Base-by-base conservation (phyloP, 345 rosid species). In the Bretschneidera sinensis region DNA sequence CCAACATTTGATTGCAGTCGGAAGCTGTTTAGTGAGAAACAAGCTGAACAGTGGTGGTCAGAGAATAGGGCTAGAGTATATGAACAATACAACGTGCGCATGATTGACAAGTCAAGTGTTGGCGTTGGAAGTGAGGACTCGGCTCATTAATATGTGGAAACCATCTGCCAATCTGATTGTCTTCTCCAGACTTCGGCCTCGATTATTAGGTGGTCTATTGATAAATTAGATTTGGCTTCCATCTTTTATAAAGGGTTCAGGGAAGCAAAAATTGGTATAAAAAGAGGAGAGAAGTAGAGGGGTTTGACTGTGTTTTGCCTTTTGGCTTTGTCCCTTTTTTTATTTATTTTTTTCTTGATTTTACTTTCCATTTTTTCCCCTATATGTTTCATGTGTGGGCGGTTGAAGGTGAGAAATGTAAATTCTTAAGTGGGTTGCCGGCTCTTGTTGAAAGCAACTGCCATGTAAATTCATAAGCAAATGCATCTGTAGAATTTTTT, bases 21-120 rank as follows among this genome's bases (percentile, higher is more conserved):
- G 51, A 94, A 88, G 75, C 68, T 95, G 61, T 94, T 94, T 75
- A 86, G 86, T 22, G 99, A 90, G 83, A 86, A 90, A 66, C 85
- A 94, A 77, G 99, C 99, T 0, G 99, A 88, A 71, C 85, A 80
- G 64, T 94, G 99, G 99, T 94, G 99, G 99, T 83, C 92, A 48
- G 92, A 83, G 72, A 94, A 94, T 64, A 83, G 96, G 56, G 86
- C 82, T 60, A 79, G 99, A 69, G 96, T 94, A 16, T 86, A 88
- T 9, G 89, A 88, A 63, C 88, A 75, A 28, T 88, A 94, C n/a
- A n/a, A n/a, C 49, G 97, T 94, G n/a, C 95, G 86, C 31, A 69
- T 68, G 79, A 69, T 81, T 23, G 92, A 88, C 72, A 90, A 83
- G 78, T 88, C 96, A 28, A 88, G 86, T 66, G 78, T 80, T 21